A percentile compares a stretch with the other conserved stretches of the same genome.
These are phyloP conservation scores for Hortaea werneckii DNA, from an alignment of 2,329 filamentous ascomycete species.

Conservation along the genomic window DNA sequence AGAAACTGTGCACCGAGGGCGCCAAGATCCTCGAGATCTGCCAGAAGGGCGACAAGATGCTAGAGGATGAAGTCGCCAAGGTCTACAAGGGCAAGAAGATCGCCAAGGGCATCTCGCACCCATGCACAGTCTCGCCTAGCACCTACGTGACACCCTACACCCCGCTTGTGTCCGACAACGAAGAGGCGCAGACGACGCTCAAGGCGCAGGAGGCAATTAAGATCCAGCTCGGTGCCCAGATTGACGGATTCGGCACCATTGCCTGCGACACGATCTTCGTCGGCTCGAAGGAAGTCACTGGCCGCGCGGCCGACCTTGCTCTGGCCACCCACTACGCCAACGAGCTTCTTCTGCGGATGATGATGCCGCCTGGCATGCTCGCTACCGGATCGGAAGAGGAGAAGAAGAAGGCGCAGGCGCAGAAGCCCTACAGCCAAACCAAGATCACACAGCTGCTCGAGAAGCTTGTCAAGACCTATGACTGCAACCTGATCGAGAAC, in stretches of 20 bases:
- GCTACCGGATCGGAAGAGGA: constrained; percentile 81
- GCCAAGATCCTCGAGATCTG: constrained; percentile 91
- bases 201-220: constrained; percentile 84
- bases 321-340: constrained; percentile 92
- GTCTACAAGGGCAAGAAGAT: constrained; percentile 99
- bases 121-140: constrained; percentile 87
- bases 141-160: constrained; percentile 96
- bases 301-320: constrained; percentile 74
- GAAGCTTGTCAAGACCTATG: constrained; percentile 84
- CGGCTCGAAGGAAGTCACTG: constrained; percentile 48
- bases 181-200: constrained; percentile 69
- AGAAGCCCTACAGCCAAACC: constrained; percentile 73
- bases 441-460: constrained; percentile 82
- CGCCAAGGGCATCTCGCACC: constrained; percentile 85
- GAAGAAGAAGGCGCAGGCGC: constrained; percentile 73
- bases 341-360: constrained; percentile 81
- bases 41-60: constrained; percentile 87
- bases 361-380: constrained; percentile 82
- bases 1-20: constrained; percentile 55
- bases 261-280: constrained; percentile 88
- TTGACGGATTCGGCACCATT: constrained; percentile 92
- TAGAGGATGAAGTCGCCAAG: constrained; percentile 87
- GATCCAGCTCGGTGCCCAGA: constrained; percentile 98
- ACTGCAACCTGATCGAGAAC: constrained; percentile 89
- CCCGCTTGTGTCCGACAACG: constrained; percentile 73